Conservation (phyloP, 441 rosid species). For the Melastoma candidum region DNA sequence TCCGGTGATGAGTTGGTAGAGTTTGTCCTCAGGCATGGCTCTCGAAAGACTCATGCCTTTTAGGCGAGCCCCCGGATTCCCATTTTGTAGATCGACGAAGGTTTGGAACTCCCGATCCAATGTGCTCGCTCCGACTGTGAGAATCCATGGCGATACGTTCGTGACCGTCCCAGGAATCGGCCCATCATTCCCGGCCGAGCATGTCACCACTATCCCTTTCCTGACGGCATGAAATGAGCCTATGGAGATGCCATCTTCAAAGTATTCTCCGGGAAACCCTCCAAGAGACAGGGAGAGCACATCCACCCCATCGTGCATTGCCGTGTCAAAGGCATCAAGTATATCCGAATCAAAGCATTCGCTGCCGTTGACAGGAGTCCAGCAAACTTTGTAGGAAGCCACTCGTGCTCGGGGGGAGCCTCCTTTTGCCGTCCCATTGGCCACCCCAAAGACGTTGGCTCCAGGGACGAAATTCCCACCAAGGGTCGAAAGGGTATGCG, state of each 20-base stretch:
- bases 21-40: slow-evolving; percentile 14
- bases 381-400: too few species aligned
- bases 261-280: slow-evolving; percentile 24
- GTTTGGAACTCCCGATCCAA: slow-evolving; percentile 34
- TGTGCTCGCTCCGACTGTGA: slow-evolving; percentile 28
- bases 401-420: too few species aligned
- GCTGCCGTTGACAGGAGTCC: too few species aligned
- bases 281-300: slow-evolving; percentile 54
- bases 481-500: slow-evolving; percentile 8
- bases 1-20: slow-evolving; percentile 23
- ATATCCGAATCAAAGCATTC: too few species aligned
- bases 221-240: slow-evolving; percentile 52
- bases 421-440: too few species aligned
- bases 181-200: slow-evolving; percentile 51
- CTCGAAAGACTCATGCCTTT: slow-evolving; percentile 30
- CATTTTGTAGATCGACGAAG: slow-evolving; percentile 25
- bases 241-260: slow-evolving; percentile 30
- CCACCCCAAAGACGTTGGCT: slow-evolving; percentile 2
- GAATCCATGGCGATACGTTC: slow-evolving; percentile 23
- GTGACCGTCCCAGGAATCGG: slow-evolving; percentile 26
- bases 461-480: slow-evolving; percentile 6
- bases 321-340: too few species aligned
- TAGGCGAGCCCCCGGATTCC: slow-evolving; percentile 10
- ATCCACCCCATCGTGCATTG: too few species aligned
- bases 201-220: slow-evolving; percentile 33